phyloP scores from a whole-genome alignment of 2,329 filamentous ascomycete species.

The Triangularia setosa region DNA sequence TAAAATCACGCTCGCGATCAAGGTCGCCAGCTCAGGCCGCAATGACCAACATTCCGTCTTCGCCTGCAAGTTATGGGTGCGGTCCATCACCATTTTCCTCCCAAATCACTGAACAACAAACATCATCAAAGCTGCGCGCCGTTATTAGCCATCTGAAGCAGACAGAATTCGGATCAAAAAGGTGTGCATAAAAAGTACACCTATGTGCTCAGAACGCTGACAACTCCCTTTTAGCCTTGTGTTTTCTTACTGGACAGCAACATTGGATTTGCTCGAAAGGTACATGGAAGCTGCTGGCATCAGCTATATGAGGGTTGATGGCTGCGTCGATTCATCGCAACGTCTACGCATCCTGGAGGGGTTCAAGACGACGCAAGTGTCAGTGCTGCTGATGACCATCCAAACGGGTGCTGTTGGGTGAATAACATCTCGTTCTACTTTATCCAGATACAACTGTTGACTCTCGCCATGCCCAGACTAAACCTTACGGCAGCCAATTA shows the following conservation, averaged over 20 bases:
- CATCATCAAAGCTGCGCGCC: not conserved
- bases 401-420: conserved; percentile 6
- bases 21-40: not conserved
- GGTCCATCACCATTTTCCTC: no score
- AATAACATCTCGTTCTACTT: not conserved
- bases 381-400: conserved; percentile 7
- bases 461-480: conserved; percentile 32
- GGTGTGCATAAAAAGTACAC: not conserved
- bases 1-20: not conserved
- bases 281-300: not conserved
- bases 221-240: not conserved
- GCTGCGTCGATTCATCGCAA: not conserved
- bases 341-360: not conserved
- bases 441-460: not conserved
- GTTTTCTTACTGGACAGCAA: conserved; percentile 7
- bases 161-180: not conserved
- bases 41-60: not conserved
- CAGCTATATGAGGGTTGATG: conserved; percentile 2
- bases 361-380: not conserved
- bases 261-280: not conserved
- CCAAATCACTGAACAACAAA: not conserved
- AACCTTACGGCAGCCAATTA: conserved; percentile 2
- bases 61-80: no score
- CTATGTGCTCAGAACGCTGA: not conserved
- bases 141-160: not conserved